These are phyloP conservation scores for Rhododendron ferrugineum DNA, from an alignment of 148 eudicot genomes.

Conservation along the genomic window DNA sequence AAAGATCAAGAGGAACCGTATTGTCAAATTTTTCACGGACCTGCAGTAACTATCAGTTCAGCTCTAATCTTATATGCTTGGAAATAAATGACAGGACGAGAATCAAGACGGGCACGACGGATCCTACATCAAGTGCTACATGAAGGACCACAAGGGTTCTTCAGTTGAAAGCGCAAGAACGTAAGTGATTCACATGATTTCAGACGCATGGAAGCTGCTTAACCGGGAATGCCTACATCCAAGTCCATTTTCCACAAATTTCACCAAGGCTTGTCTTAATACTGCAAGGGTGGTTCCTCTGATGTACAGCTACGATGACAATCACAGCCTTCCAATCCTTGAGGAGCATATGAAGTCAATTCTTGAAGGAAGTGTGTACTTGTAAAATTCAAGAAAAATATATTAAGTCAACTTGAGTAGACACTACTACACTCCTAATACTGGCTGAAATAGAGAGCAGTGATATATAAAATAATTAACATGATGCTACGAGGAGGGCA, in stretches of 20 bases:
- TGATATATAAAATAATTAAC: too few species aligned
- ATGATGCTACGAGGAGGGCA: too few species aligned
- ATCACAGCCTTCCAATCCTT: conserved; percentile 26
- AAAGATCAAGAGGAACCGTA: background rate
- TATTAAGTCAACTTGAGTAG: too few species aligned
- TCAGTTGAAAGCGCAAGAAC: conserved; percentile 30
- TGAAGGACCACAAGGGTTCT: conserved; percentile 34
- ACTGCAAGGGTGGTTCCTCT: conserved; percentile 35
- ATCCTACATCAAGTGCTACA: conserved; percentile 45
- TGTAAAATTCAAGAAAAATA: too few species aligned
- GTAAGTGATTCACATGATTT: conserved; percentile 29
- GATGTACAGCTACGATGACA: conserved; percentile 38
- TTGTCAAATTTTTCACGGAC: background rate
- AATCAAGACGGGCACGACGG: conserved; percentile 50
- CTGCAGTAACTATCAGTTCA: background rate
- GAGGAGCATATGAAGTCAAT: conserved; percentile 22
- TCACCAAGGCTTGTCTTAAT: conserved; percentile 27
- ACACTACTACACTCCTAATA: too few species aligned
- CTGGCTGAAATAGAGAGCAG: too few species aligned
- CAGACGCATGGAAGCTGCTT: conserved; percentile 46
- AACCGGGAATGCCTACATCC: conserved; percentile 26
- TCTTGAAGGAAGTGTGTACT: too few species aligned
- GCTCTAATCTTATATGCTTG: background rate
- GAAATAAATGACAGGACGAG: background rate
- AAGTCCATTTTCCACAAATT: conserved; percentile 21